Evolutionary conservation across 768 basidiomycete genomes (phyloP).

Genomic region (Lentinula raphanica): DNA sequence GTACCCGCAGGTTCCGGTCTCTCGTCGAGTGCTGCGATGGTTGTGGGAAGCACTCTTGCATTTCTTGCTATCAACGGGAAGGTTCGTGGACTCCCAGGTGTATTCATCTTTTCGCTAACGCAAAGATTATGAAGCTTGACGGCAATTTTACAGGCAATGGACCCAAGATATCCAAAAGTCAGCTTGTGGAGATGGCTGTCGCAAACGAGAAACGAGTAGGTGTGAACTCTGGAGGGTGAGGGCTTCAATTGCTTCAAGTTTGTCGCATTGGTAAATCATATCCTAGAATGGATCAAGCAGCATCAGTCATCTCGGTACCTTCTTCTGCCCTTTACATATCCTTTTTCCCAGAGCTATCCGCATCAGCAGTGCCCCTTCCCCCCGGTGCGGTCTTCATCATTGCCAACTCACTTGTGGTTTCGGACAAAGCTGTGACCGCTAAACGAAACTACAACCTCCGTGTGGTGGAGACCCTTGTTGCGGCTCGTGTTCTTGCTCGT

Average conservation of each 20-base stretch:
- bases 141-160: slow-evolving; percentile 8
- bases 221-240: slow-evolving; percentile 78
- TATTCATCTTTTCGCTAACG: not conserved
- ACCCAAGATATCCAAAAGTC: slow-evolving; percentile 50
- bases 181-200: slow-evolving; percentile 75
- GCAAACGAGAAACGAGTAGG: slow-evolving; percentile 83
- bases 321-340: slow-evolving; percentile 73
- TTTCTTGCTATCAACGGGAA: slow-evolving; percentile 78
- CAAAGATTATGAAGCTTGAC: slow-evolving; percentile 18
- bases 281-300: slow-evolving; percentile 83
- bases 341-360: slow-evolving; percentile 71
- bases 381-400: slow-evolving; percentile 59
- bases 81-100: slow-evolving; percentile 22
- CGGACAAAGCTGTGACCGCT: slow-evolving; percentile 74
- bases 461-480: slow-evolving; percentile 85
- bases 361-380: slow-evolving; percentile 61
- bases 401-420: slow-evolving; percentile 79
- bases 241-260: not conserved
- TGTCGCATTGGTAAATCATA: not conserved
- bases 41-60: slow-evolving; percentile 78
- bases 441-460: slow-evolving; percentile 83
- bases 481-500: slow-evolving; percentile 67
- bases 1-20: slow-evolving; percentile 86
- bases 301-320: slow-evolving; percentile 72
- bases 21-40: slow-evolving; percentile 87